Conservation (phyloP, 129 eudicot genomes). For the Ambrosia trifida region DNA sequence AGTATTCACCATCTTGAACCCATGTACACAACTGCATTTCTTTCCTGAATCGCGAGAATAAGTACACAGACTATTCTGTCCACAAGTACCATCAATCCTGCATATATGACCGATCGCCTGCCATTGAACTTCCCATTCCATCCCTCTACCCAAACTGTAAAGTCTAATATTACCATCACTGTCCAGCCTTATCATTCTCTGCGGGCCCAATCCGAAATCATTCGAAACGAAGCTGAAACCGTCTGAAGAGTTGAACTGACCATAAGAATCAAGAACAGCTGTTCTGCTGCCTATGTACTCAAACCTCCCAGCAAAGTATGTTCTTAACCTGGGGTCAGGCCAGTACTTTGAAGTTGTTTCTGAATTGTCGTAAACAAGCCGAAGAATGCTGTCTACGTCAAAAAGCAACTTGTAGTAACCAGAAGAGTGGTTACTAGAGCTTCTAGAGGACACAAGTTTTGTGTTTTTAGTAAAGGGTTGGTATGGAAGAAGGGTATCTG, state of each 20-base stretch:
- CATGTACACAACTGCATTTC: slow-evolving; percentile 39
- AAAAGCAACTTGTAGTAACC: slow-evolving; percentile 45
- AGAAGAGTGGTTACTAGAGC: slow-evolving; percentile 28
- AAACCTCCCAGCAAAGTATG: slow-evolving; percentile 9
- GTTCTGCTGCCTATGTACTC: slow-evolving; percentile 16
- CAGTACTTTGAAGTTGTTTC: slow-evolving; percentile 38
- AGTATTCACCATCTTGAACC: slow-evolving; percentile 35
- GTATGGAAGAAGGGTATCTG: slow-evolving; percentile 45
- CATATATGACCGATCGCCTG: slow-evolving; percentile 26
- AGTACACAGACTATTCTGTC: slow-evolving; percentile 39
- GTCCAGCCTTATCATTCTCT: slow-evolving; percentile 34
- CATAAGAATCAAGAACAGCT: slow-evolving; percentile 28
- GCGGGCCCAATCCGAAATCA: slow-evolving; percentile 29
- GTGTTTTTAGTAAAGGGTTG: no score
- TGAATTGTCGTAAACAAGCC: slow-evolving; percentile 36
- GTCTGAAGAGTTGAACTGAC: slow-evolving; percentile 38
- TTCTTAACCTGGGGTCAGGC: slow-evolving; percentile 37
- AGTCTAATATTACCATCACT: slow-evolving; percentile 39
- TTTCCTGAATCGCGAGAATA: slow-evolving; percentile 28
- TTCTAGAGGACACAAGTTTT: slow-evolving; percentile 25
- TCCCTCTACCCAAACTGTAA: slow-evolving; percentile 20
- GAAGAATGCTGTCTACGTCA: slow-evolving; percentile 45
- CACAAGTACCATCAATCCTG: slow-evolving; percentile 39
- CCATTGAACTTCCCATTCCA: slow-evolving; percentile 42
- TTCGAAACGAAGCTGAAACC: slow-evolving; percentile 7